Conservation (phyloP, 352 stramenopile genomes). For the Globisporangium solare region DNA sequence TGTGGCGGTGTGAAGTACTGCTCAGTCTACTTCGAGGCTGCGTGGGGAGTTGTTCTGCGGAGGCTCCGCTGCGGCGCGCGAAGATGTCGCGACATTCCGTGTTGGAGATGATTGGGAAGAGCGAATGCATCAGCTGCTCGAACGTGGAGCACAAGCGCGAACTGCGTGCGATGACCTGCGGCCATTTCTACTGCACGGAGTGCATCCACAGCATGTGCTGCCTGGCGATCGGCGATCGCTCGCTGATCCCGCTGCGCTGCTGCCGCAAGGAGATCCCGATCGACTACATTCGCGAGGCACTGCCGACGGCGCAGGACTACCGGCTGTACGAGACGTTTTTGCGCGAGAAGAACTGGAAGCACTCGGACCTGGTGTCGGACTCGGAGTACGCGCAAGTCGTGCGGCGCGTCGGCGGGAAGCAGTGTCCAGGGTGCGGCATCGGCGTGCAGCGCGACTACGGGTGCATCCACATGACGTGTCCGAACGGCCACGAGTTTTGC, state of each 20-base stretch:
- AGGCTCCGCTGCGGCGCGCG: too few species aligned
- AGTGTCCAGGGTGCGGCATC: constrained; percentile 71
- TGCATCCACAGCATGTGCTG: constrained; percentile 61
- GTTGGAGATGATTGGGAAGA: constrained; percentile 1
- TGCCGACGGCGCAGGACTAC: constrained; percentile 26
- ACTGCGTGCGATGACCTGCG: constrained; percentile 41
- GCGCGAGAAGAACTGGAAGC: constrained; percentile 48
- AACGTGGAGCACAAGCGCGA: constrained; percentile 13
- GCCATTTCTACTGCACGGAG: constrained; percentile 49
- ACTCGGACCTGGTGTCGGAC: constrained; percentile 56
- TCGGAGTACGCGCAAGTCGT: constrained; percentile 53
- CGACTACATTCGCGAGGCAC: constrained; percentile 47
- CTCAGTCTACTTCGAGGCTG: constrained; percentile 11
- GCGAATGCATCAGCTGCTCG: constrained; percentile 40
- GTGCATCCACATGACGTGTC: constrained; percentile 78
- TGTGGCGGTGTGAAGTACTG: too few species aligned
- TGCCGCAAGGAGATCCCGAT: constrained; percentile 64
- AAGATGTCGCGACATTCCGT: too few species aligned
- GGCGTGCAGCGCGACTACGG: constrained; percentile 66
- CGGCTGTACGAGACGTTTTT: constrained; percentile 42
- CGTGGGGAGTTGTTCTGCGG: constrained; percentile 16
- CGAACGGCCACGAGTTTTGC: constrained; percentile 72
- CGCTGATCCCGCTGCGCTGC: constrained; percentile 61
- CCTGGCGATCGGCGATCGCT: constrained; percentile 49
- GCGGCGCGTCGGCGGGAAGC: constrained; percentile 41